These are phyloP conservation scores for Colletotrichum paranaense DNA, from an alignment of 2,329 filamentous ascomycete genomes.

Conservation along the genomic window DNA sequence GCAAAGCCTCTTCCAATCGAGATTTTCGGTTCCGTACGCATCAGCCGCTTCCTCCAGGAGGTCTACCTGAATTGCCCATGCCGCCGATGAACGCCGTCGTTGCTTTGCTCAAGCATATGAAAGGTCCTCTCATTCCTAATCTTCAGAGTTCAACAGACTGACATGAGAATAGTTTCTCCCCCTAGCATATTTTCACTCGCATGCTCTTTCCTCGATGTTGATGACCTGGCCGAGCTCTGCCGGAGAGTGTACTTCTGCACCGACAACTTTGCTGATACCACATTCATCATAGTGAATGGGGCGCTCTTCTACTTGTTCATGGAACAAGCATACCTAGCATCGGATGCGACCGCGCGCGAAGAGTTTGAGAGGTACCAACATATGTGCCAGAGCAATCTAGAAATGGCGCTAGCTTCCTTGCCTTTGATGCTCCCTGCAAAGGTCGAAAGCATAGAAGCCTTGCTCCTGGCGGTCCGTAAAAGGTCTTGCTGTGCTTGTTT, in stretches of 20 bases:
- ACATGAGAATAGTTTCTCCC: conserved; percentile 50
- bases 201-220: conserved; percentile 60
- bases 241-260: conserved; percentile 62
- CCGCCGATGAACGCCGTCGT: conserved; percentile 64
- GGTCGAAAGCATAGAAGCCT: conserved; percentile 65
- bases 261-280: conserved; percentile 61
- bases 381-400: conserved; percentile 60
- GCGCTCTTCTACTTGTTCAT: conserved; percentile 62
- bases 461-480: conserved; percentile 66
- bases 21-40: conserved; percentile 59
- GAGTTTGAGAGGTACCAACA: conserved; percentile 52
- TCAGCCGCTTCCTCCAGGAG: conserved; percentile 56
- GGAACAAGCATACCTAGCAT: conserved; percentile 54
- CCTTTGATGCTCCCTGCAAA: conserved; percentile 67
- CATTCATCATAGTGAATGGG: conserved; percentile 62
- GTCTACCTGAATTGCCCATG: conserved; percentile 63
- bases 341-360: conserved; percentile 44
- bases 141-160: not conserved
- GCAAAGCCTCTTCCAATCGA: conserved; percentile 51
- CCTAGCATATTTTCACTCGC: conserved; percentile 62
- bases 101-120: conserved; percentile 59
- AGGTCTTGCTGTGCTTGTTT: too few relatives aligned
- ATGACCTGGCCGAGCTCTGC: conserved; percentile 62
- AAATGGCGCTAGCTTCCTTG: conserved; percentile 62
- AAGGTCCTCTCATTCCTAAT: conserved; percentile 38